Conservation (phyloP, 2,329 filamentous ascomycete species). For the Epichloe sibirici region DNA sequence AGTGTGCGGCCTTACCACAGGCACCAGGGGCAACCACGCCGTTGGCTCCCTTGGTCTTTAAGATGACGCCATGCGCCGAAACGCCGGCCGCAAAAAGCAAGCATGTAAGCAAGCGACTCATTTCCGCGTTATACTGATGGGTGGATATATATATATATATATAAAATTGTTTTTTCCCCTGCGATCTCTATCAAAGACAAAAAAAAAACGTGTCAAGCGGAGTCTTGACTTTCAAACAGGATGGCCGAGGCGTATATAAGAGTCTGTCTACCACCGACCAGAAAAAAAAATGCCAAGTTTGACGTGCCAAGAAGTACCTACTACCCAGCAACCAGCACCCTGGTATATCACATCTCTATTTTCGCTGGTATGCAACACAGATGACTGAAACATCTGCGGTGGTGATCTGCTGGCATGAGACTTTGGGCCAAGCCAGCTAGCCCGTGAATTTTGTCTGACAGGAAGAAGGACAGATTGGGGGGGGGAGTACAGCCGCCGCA, state of each 20-base stretch:
- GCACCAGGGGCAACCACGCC: slow-evolving; percentile 3
- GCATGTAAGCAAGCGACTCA: neutral
- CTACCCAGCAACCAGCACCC: neutral
- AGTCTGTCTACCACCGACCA: too few species aligned
- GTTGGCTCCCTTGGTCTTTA: slow-evolving; percentile 1
- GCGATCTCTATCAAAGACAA: neutral
- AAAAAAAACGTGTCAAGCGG: neutral
- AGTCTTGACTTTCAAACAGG: neutral
- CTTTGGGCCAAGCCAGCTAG: too few species aligned
- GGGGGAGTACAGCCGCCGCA: too few species aligned
- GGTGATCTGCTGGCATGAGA: too few species aligned
- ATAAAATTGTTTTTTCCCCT: too few species aligned
- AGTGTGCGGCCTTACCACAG: neutral
- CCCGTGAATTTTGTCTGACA: too few species aligned
- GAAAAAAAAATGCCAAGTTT: neutral
- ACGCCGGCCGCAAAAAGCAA: neutral
- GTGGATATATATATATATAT: neutral
- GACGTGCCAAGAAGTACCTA: neutral
- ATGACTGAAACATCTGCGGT: neutral
- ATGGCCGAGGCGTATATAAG: too few species aligned
- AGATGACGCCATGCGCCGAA: slow-evolving; percentile 1
- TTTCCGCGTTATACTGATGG: neutral
- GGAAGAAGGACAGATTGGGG: too few species aligned
- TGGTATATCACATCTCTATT: too few species aligned
- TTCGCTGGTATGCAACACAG: neutral